These are phyloP conservation scores for Mitragyna speciosa DNA, from an alignment of 257 asterid genomes.

Conservation along the genomic window DNA sequence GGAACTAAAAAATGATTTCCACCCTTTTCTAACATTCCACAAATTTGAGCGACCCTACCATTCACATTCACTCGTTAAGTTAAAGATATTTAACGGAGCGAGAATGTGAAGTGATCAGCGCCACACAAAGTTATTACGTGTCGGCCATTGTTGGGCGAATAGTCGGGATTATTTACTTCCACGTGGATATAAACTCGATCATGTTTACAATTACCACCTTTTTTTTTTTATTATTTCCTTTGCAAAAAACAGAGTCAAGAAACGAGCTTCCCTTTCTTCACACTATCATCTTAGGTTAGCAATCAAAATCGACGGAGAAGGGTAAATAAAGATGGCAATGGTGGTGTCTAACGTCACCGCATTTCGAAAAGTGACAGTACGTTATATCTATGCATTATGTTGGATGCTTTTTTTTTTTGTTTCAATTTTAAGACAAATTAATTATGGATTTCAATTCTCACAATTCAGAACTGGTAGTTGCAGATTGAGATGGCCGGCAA, in stretches of 20 bases:
- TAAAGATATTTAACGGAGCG: not conserved
- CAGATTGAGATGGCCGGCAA: conserved; percentile 27
- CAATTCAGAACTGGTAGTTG: conserved; percentile 16
- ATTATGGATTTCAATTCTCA: not conserved
- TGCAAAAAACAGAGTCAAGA: not conserved
- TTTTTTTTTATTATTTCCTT: not conserved
- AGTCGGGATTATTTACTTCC: not conserved
- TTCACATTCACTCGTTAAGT: not conserved
- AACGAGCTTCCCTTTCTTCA: not conserved
- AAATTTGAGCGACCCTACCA: not conserved
- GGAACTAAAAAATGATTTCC: no score
- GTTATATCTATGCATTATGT: not conserved
- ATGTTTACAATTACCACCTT: not conserved
- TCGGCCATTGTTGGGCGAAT: not conserved
- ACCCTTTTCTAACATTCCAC: not conserved
- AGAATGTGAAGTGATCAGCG: not conserved
- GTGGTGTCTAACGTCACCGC: conserved; percentile 37
- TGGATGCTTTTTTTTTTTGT: not conserved
- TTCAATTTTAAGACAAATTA: not conserved
- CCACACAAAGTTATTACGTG: conserved; percentile 5
- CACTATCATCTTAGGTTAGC: not conserved
- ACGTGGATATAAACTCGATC: conserved; percentile 7
- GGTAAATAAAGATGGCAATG: conserved; percentile 14
- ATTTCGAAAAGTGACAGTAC: conserved; percentile 42
- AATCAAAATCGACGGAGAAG: not conserved